Percentiles rank a stretch among this genome's conserved stretches.
These are phyloP conservation scores for Yamadazyma philogaea DNA, from an alignment of 805 yeast genomes.

Conservation along the genomic window DNA sequence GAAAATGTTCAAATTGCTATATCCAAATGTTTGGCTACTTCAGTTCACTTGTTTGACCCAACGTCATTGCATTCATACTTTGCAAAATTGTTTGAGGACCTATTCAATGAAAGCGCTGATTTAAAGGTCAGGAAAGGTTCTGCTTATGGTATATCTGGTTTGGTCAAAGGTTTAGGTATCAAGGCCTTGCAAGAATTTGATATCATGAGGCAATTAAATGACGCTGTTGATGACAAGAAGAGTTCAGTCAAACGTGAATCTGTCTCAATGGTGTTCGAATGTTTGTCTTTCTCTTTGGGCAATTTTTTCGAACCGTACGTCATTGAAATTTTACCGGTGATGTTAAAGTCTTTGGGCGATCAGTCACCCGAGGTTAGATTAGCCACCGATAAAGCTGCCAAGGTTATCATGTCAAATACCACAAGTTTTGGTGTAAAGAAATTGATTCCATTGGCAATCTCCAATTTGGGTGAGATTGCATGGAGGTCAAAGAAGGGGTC, in stretches of 20 bases:
- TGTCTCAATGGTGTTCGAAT: slow-evolving; percentile 81
- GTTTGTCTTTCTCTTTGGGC: slow-evolving; percentile 74
- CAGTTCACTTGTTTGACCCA: slow-evolving; percentile 57
- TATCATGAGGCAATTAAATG: slow-evolving; percentile 67
- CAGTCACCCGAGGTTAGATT: slow-evolving; percentile 78
- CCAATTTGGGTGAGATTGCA: slow-evolving; percentile 79
- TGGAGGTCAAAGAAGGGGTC: slow-evolving; percentile 98
- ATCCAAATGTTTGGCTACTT: slow-evolving; percentile 80
- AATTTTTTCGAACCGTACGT: slow-evolving; percentile 90
- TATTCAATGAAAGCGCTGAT: slow-evolving; percentile 48
- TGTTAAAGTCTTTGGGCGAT: slow-evolving; percentile 83
- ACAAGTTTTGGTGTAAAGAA: slow-evolving; percentile 90
- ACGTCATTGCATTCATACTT: slow-evolving; percentile 49
- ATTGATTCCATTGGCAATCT: slow-evolving; percentile 85
- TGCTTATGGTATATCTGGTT: slow-evolving; percentile 93
- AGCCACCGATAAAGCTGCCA: slow-evolving; percentile 84
- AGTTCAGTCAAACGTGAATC: slow-evolving; percentile 76
- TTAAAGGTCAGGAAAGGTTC: slow-evolving; percentile 77
- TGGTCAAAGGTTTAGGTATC: slow-evolving; percentile 87
- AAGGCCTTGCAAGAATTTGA: slow-evolving; percentile 72
- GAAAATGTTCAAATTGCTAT: slow-evolving; percentile 88
- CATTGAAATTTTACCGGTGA: slow-evolving; percentile 77
- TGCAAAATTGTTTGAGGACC: slow-evolving; percentile 51
- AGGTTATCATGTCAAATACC: slow-evolving; percentile 83
- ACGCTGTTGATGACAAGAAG: slow-evolving; percentile 85